Conservation (phyloP, 176 grass and related monocot genomes). For the Avena sativa region DNA sequence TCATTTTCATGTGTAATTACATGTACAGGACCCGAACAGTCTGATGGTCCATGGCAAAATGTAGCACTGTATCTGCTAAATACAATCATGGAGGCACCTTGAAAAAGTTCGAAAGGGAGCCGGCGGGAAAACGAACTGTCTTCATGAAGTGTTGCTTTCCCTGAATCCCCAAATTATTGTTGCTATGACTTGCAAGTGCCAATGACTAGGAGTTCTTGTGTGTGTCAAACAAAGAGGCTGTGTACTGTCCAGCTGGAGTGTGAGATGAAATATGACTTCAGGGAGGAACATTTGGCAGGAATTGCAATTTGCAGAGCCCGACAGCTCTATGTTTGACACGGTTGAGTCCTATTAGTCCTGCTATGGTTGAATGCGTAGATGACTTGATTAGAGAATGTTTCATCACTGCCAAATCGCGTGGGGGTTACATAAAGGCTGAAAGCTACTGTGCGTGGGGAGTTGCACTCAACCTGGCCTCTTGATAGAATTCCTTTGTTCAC, state of each 20-base stretch:
- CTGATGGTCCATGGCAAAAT: neutral
- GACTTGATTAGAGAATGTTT: neutral
- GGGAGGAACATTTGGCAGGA: neutral
- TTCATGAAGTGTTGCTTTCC: neutral
- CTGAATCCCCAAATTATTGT: constrained; percentile 14
- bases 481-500: no score
- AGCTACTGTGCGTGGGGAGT: no score
- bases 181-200: constrained; percentile 8
- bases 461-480: no score
- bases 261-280: neutral
- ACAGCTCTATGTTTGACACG: neutral
- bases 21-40: neutral
- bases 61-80: neutral
- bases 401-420: no score
- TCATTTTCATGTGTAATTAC: neutral
- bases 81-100: neutral
- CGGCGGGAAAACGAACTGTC: neutral
- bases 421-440: no score
- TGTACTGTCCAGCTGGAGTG: no score
- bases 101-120: neutral
- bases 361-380: neutral
- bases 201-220: neutral
- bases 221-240: no score
- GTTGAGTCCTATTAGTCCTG: neutral
- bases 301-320: neutral